Evolutionary conservation across 2,329 filamentous ascomycete genomes (phyloP).

Genomic region (Dryadomyces quercus-mongolicae): DNA sequence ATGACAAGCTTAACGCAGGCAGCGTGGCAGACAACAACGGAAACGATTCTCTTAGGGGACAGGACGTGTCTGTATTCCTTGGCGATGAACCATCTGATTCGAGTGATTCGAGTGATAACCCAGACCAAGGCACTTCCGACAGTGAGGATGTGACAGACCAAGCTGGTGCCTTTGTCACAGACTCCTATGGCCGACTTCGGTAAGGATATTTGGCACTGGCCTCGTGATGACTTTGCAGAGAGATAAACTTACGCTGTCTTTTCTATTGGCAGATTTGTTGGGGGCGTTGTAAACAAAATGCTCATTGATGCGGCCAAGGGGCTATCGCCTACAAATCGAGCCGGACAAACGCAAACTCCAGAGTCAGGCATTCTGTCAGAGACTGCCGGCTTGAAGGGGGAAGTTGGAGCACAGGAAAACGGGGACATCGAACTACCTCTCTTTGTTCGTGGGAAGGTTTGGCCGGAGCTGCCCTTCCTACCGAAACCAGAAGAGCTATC

Average conservation of each 20-base stretch:
- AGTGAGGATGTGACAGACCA: conserved; percentile 4
- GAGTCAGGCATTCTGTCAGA: not conserved
- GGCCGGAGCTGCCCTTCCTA: conserved; percentile 17
- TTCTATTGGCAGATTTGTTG: conserved; percentile 12
- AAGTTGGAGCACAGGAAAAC: not conserved
- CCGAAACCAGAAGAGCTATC: conserved; percentile 15
- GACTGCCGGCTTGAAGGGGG: not conserved
- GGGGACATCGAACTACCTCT: conserved; percentile 15
- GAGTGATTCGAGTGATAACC: not conserved
- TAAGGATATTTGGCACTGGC: not conserved
- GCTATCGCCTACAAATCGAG: conserved; percentile 8
- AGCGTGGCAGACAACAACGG: not conserved
- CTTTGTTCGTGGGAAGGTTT: conserved; percentile 16
- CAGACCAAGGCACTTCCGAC: not conserved
- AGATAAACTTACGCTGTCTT: not conserved
- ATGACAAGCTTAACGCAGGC: not conserved
- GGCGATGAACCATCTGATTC: not conserved
- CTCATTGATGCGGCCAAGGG: conserved; percentile 17
- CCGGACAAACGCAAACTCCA: not conserved
- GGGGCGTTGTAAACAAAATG: conserved; percentile 16
- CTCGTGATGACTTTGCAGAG: not conserved
- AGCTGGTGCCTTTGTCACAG: conserved; percentile 15
- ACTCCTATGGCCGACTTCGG: conserved; percentile 17
- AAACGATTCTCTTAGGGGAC: not conserved
- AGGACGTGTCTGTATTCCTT: not conserved